Evolutionary conservation across 306 rosid species (phyloP).

Genomic region (Citrullus amarus): DNA sequence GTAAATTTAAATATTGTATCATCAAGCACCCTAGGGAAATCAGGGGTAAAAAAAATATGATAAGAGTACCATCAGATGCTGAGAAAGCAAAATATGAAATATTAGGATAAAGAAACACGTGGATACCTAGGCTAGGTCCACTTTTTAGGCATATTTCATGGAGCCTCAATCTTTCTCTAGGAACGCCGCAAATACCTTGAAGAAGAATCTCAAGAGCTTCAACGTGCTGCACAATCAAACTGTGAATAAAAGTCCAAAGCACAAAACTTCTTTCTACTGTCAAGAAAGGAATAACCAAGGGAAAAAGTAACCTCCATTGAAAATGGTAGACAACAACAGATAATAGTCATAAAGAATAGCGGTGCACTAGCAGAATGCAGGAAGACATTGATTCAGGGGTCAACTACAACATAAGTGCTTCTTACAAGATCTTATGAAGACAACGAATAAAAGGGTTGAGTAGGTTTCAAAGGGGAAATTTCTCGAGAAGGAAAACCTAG

Average conservation of each 20-base stretch:
- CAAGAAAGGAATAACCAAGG: neutral
- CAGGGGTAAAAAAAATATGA: neutral
- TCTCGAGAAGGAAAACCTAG: neutral
- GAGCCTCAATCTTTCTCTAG: conserved; percentile 58
- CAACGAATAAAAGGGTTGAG: neutral
- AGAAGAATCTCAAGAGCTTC: conserved; percentile 97
- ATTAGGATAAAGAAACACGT: neutral
- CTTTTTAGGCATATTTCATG: conserved; percentile 87
- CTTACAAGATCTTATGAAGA: neutral
- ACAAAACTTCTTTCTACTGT: neutral
- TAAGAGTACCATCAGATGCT: neutral
- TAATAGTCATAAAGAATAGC: neutral
- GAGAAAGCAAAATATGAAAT: neutral
- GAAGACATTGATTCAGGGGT: too few relatives aligned
- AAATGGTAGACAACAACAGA: neutral
- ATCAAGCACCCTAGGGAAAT: neutral
- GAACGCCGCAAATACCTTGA: conserved; percentile 92
- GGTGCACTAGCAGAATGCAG: too few relatives aligned
- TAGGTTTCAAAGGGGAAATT: neutral
- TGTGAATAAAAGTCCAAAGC: neutral
- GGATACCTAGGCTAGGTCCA: conserved; percentile 67
- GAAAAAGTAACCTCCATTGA: neutral
- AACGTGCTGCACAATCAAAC: conserved; percentile 55
- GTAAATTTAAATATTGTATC: too few relatives aligned
- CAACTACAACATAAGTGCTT: neutral